These are phyloP conservation scores for Camelina laxa DNA, from an alignment of 345 rosid genomes.

Conservation along the genomic window DNA sequence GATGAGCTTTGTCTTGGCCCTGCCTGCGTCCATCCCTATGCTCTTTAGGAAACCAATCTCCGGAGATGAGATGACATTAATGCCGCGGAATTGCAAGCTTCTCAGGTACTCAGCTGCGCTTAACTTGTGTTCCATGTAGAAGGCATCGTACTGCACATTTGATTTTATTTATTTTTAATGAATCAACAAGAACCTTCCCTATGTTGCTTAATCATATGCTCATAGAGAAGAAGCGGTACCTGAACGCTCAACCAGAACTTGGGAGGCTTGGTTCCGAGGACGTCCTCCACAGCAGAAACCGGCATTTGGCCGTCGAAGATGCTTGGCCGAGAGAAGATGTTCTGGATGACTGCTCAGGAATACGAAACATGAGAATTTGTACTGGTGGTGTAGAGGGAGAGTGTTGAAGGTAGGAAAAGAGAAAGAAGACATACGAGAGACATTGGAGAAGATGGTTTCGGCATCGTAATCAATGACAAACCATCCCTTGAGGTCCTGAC, in stretches of 20 bases:
- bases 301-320: conserved; percentile 55
- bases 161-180: conserved; percentile 33
- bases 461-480: conserved; percentile 58
- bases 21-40: conserved; percentile 51
- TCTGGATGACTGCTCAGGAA: conserved; percentile 62
- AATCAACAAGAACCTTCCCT: conserved; percentile 37
- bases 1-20: conserved; percentile 55
- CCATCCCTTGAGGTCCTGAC: conserved; percentile 63
- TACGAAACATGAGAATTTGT: conserved; percentile 17
- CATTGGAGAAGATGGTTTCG: conserved; percentile 49
- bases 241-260: conserved; percentile 81
- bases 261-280: conserved; percentile 45
- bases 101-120: conserved; percentile 49
- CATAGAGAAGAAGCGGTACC: conserved; percentile 43
- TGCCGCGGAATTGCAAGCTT: conserved; percentile 32
- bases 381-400: conserved; percentile 4
- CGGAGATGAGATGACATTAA: conserved; percentile 64
- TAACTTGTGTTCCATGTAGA: conserved; percentile 70
- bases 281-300: conserved; percentile 58
- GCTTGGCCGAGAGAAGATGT: conserved; percentile 54
- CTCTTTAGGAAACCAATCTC: conserved; percentile 81
- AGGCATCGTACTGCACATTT: conserved; percentile 64
- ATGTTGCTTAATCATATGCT: conserved; percentile 21
- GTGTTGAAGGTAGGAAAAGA: conserved; percentile 6
- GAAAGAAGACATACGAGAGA: conserved; percentile 48